phyloP scores from a whole-genome alignment of 169 alveolate species.

The Plasmodium falciparum region DNA sequence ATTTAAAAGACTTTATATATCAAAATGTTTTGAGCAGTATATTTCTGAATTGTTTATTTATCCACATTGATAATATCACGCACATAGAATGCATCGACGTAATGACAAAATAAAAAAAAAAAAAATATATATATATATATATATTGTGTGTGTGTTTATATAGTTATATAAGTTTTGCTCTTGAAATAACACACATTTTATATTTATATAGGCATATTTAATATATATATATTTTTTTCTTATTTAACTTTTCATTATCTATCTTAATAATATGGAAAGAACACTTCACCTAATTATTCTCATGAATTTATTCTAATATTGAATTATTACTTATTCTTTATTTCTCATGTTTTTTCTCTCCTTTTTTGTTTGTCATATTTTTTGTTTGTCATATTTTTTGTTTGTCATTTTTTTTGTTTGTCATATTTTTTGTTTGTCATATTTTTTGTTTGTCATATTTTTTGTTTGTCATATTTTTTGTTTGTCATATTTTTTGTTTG shows the following conservation, averaged over 20 bases:
- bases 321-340: background rate
- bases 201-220: background rate
- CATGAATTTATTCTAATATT: too few relatives aligned
- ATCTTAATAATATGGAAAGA: too few relatives aligned
- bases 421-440: background rate
- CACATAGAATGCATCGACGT: constrained; percentile 70
- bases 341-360: background rate
- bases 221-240: background rate
- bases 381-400: too few relatives aligned
- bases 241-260: background rate
- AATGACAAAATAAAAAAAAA: constrained; percentile 6
- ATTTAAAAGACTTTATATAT: constrained; percentile 46
- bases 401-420: too few relatives aligned
- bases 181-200: background rate
- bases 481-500: background rate
- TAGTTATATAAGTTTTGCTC: background rate
- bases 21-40: constrained; percentile 55
- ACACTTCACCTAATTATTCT: too few relatives aligned
- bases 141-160: background rate
- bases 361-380: background rate
- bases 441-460: background rate
- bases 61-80: constrained; percentile 46
- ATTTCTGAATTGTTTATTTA: constrained; percentile 31
- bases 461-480: too few relatives aligned
- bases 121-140: background rate